Percentiles rank a stretch among this genome's conserved stretches.
These are phyloP conservation scores for Elongisporangium prolatum DNA, from an alignment of 352 stramenopile species.

Conservation along the genomic window DNA sequence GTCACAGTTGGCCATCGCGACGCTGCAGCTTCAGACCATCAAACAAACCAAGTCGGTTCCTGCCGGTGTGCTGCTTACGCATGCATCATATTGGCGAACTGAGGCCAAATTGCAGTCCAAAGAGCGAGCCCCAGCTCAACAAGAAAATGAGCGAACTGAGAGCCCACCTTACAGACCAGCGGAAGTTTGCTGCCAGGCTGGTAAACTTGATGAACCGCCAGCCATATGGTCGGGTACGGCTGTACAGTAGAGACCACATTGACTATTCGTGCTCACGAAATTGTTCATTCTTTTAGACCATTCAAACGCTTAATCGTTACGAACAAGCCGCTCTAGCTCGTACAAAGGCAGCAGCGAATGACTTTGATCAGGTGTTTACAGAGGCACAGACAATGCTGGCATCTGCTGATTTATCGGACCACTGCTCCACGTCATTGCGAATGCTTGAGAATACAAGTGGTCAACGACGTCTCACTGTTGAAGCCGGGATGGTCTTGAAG, in stretches of 20 bases:
- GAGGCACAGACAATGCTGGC: neutral
- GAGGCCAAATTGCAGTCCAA: neutral
- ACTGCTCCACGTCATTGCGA: neutral
- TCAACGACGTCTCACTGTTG: neutral
- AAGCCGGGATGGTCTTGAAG: neutral
- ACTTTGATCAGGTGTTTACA: neutral
- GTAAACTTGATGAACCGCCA: neutral
- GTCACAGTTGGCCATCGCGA: neutral
- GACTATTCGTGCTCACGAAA: too few relatives aligned
- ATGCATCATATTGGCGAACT: neutral
- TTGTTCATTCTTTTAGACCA: neutral
- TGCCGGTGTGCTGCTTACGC: neutral
- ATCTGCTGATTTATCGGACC: neutral
- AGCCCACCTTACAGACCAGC: neutral
- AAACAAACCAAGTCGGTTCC: neutral
- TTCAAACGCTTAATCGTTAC: neutral
- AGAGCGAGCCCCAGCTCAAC: neutral
- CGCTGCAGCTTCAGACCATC: neutral
- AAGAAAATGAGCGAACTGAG: neutral
- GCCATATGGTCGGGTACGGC: neutral
- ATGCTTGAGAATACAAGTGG: neutral
- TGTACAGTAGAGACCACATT: too few relatives aligned
- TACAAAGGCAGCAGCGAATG: neutral
- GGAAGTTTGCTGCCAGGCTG: neutral
- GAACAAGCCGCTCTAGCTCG: neutral